phyloP scores from a whole-genome alignment of 257 asterid species.

The Forsythia suspensa region DNA sequence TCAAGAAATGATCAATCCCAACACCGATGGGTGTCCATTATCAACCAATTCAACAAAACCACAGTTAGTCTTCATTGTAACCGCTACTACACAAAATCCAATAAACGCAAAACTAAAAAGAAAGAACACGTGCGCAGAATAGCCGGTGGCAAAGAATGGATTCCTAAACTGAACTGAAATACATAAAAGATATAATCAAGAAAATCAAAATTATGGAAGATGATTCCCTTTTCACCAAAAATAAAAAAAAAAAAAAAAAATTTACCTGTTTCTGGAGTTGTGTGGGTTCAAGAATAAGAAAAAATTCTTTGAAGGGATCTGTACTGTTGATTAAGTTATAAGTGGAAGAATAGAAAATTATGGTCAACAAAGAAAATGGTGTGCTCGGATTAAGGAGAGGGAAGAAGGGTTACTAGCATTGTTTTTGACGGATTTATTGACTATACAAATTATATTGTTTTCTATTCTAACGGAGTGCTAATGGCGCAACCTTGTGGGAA shows the following conservation, averaged over 20 bases:
- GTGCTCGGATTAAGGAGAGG: not conserved
- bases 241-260: not conserved
- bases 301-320: not conserved
- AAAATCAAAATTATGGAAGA: not conserved
- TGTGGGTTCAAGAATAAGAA: not conserved
- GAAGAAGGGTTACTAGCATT: not conserved
- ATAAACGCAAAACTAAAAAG: not conserved
- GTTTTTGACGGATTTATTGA: not conserved
- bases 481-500: conserved; percentile 24
- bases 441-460: not conserved
- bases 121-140: not conserved
- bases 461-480: not conserved
- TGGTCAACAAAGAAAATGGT: not conserved
- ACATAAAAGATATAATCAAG: not conserved
- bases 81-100: not conserved
- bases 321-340: not conserved
- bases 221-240: not conserved
- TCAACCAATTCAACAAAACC: not conserved
- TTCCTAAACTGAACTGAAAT: not conserved
- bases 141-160: not conserved
- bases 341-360: not conserved
- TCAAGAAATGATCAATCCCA: not conserved
- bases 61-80: not conserved
- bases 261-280: not conserved
- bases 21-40: not conserved